Percentiles rank a stretch among this genome's conserved stretches.
Conservation (phyloP, 78 protist species). For the Dictyostelium discoideum region DNA sequence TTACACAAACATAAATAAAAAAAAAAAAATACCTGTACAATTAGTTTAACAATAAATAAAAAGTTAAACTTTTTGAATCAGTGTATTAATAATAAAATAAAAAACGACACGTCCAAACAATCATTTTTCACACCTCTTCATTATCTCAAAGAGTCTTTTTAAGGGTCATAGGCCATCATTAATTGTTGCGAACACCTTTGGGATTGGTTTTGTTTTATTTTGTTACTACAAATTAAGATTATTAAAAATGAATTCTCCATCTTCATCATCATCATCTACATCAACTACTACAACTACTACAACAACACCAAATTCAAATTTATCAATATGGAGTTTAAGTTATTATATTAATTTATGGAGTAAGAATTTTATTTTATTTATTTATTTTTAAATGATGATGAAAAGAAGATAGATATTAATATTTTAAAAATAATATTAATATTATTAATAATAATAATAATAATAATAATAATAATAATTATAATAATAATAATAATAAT, state of each 20-base stretch:
- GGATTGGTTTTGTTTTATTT: neutral
- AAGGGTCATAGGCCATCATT: neutral
- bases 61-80: neutral
- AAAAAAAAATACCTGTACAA: neutral
- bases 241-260: neutral
- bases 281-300: neutral
- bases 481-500: too few relatives aligned
- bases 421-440: too few relatives aligned
- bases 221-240: neutral
- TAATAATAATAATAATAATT: too few relatives aligned
- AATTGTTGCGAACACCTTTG: slow-evolving; percentile 1
- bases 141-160: slow-evolving; percentile 4
- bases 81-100: neutral
- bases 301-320: neutral
- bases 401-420: too few relatives aligned
- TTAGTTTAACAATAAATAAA: neutral
- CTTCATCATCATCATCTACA: neutral
- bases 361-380: neutral
- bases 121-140: neutral
- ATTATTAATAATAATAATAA: too few relatives aligned
- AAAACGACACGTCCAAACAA: neutral
- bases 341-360: slow-evolving; percentile 9
- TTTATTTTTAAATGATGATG: too few relatives aligned
- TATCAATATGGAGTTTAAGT: neutral
- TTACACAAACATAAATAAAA: neutral